These are phyloP conservation scores for Plasmodium fragile DNA, from an alignment of 169 alveolate species.

Conservation along the genomic window DNA sequence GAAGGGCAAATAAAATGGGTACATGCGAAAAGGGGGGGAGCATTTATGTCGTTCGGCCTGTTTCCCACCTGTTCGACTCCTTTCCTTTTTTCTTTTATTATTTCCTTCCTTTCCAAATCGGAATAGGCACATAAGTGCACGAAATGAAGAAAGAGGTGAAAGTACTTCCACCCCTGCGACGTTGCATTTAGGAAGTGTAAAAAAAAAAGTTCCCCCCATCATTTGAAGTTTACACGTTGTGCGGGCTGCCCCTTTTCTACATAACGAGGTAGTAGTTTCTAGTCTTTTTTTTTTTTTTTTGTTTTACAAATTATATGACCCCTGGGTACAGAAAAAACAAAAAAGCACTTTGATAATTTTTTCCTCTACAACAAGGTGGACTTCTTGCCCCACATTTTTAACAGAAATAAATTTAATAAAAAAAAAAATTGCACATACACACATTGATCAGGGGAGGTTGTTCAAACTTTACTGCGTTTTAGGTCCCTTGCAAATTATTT, in stretches of 20 bases:
- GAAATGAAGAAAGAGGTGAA: neutral
- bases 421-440: neutral
- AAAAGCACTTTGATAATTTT: neutral
- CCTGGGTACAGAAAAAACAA: neutral
- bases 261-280: neutral
- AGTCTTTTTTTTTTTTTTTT: neutral
- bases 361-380: neutral
- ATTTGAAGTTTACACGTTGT: neutral
- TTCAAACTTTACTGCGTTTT: neutral
- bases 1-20: neutral
- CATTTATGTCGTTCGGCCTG: neutral
- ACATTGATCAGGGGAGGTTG: neutral
- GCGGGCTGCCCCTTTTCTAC: neutral
- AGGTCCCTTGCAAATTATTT: neutral
- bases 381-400: neutral
- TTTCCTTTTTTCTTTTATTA: neutral
- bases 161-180: neutral
- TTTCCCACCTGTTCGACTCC: neutral
- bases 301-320: neutral
- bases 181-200: neutral
- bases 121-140: constrained; percentile 44
- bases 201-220: neutral
- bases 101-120: neutral
- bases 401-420: neutral
- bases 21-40: neutral